Evolutionary conservation across 1,284 basidiomycete genomes (phyloP), one percentile per base, ranked within the genome.

Genomic region (Papiliotrema nemorosa): DNA sequence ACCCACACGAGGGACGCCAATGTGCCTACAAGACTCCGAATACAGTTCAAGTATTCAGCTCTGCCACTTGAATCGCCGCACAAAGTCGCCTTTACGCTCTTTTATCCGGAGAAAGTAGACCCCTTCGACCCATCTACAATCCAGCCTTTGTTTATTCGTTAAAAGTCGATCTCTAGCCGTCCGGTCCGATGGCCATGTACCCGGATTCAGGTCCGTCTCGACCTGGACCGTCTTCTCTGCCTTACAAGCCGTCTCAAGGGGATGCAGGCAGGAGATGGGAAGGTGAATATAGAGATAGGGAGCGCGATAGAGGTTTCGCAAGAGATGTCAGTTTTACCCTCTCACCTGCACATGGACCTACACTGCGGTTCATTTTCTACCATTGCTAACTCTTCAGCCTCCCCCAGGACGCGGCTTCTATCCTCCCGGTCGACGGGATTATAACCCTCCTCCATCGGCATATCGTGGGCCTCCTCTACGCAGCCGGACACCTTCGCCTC

Each of bases 181-280:
- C n/a, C n/a, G 10, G 10, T 33, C 31, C 13, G 13, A 42, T 42
- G 40, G 25, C 25, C n/a, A n/a, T n/a, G 34, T 46, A 36, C 29
- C 21, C 44, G 6, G 44, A 46, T 9, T 9, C 44, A 5, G 44
- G 44, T 5, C 44, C 44, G 14, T 44, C 42, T 5, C 13, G 42
- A 22, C 12, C 13, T 39, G 37, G 37, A 34, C 26, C 26, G 6
- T n/a, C 26, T 12, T 12, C 6, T 14, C 13, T 44, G 9, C 42
- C 42, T 5, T 44, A 24, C 39, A 41, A 41, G 24, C 39, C 39
- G n/a, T n/a, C n/a, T n/a, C n/a, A n/a, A n/a, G n/a, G n/a, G n/a
- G n/a, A n/a, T 26, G 7, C 39, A 41, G 36, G 36, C 36, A 38
- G 20, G 20, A 6, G 39, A 26, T 26, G 20, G 7, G 39, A 41